Percentiles rank a stretch among this genome's conserved stretches.
These are phyloP conservation scores for Epichloe baconii DNA, from an alignment of 2,329 filamentous ascomycete species.

Conservation along the genomic window DNA sequence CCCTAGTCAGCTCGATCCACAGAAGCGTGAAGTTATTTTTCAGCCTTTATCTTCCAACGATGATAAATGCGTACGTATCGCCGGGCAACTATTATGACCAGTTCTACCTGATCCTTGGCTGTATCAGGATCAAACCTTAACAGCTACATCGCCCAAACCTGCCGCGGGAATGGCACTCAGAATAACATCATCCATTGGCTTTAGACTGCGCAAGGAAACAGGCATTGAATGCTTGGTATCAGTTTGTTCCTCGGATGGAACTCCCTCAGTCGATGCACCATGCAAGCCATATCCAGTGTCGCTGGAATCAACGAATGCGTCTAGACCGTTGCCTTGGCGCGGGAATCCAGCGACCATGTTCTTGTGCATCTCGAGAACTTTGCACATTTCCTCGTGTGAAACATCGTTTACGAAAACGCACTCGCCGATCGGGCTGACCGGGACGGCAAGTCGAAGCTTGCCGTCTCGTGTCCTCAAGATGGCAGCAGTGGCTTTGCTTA, in stretches of 20 bases:
- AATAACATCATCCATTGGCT: neutral
- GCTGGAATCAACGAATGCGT: conserved; percentile 55
- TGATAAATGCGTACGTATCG: no score
- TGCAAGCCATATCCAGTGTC: conserved; percentile 47
- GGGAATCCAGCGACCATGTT: conserved; percentile 48
- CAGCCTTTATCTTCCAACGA: no score
- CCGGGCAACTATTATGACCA: no score
- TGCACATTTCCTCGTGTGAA: conserved; percentile 45
- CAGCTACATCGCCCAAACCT: neutral
- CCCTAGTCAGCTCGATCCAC: no score
- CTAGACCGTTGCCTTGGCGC: conserved; percentile 50
- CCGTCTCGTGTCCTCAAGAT: conserved; percentile 62
- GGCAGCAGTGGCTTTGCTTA: conserved; percentile 52
- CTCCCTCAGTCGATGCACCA: conserved; percentile 3
- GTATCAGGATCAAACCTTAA: neutral
- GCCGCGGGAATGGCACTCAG: neutral
- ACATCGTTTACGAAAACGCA: conserved; percentile 61
- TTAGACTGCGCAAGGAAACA: neutral
- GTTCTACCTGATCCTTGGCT: no score
- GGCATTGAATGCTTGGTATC: neutral
- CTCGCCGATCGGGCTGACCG: conserved; percentile 46
- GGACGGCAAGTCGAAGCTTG: conserved; percentile 53
- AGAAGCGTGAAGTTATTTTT: no score
- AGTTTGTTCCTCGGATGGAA: neutral
- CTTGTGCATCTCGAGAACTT: conserved; percentile 50